Percentiles rank a stretch among this genome's conserved stretches.
These are phyloP conservation scores for Elsinoe necatrix DNA, from an alignment of 2,329 filamentous ascomycete genomes.

Conservation along the genomic window DNA sequence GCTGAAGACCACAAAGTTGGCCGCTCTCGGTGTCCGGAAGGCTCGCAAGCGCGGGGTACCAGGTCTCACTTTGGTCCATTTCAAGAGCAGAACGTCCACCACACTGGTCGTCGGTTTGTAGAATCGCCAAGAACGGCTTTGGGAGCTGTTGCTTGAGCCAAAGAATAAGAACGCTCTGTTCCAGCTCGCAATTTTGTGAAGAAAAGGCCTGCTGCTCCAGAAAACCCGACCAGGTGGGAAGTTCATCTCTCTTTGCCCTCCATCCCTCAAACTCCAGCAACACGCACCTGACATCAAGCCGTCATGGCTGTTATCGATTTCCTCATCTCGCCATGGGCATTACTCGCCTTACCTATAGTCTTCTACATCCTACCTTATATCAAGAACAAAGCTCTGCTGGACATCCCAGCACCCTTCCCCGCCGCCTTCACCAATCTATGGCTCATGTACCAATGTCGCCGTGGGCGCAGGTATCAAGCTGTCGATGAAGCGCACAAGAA, in stretches of 20 bases:
- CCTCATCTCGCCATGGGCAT: conserved; percentile 38
- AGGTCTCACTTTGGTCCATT: not conserved
- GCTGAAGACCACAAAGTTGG: not conserved
- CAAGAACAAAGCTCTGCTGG: conserved; percentile 45
- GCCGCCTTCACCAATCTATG: conserved; percentile 69
- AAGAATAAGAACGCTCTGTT: not conserved
- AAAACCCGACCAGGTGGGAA: conserved; percentile 5
- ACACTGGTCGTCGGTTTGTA: conserved; percentile 1
- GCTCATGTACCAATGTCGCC: conserved; percentile 57
- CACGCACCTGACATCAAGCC: not conserved
- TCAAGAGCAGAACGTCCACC: not conserved
- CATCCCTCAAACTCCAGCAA: not conserved
- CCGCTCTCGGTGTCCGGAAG: not conserved
- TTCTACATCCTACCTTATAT: conserved; percentile 55
- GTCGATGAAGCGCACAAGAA: conserved; percentile 68
- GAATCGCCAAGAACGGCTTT: conserved; percentile 11
- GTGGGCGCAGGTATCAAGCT: conserved; percentile 48
- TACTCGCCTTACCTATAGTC: conserved; percentile 42
- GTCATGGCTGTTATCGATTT: conserved; percentile 31
- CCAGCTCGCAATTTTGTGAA: not conserved
- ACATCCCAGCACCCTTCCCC: conserved; percentile 55
- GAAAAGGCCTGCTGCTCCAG: not conserved
- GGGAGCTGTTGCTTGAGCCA: not conserved
- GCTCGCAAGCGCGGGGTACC: conserved; percentile 3
- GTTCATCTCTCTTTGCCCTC: not conserved